A percentile compares a stretch with the other conserved stretches of the same genome.
phyloP scores from a whole-genome alignment of 768 basidiomycete genomes.

The Auricularia sp. region DNA sequence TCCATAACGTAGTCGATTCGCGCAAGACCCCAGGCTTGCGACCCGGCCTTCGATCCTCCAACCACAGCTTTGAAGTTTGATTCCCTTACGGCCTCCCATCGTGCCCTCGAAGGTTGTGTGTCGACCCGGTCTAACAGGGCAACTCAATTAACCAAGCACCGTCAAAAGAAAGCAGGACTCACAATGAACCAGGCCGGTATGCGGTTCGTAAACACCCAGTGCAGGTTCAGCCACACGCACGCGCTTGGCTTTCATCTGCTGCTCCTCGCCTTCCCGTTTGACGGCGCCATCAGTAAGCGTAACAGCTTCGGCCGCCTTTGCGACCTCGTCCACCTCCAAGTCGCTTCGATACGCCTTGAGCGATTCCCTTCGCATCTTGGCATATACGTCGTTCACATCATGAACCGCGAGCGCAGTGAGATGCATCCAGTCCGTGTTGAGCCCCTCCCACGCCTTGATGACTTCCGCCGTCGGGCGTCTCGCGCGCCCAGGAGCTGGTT shows the following conservation, averaged over 20 bases:
- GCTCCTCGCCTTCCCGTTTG: constrained; percentile 16
- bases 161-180: constrained; percentile 18
- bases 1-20: constrained; percentile 56
- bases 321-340: constrained; percentile 14
- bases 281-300: background rate
- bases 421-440: constrained; percentile 15
- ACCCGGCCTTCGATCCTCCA: constrained; percentile 66
- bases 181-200: constrained; percentile 69
- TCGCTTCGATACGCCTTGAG: constrained; percentile 43
- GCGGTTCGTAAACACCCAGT: constrained; percentile 73
- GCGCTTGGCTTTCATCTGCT: constrained; percentile 16
- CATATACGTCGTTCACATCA: constrained; percentile 30
- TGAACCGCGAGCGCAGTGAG: background rate
- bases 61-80: constrained; percentile 36
- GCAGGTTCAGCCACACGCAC: constrained; percentile 16
- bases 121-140: constrained; percentile 51
- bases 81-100: constrained; percentile 43
- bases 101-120: constrained; percentile 61
- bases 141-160: constrained; percentile 6
- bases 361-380: constrained; percentile 43
- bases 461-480: constrained; percentile 40
- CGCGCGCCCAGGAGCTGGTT: constrained; percentile 36
- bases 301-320: background rate
- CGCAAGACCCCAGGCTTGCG: constrained; percentile 71
- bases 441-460: constrained; percentile 5